A percentile compares a stretch with the other conserved stretches of the same genome.
Evolutionary conservation across 2,329 filamentous ascomycete species (phyloP).

Genomic region (Rhynchosporium agropyri): DNA sequence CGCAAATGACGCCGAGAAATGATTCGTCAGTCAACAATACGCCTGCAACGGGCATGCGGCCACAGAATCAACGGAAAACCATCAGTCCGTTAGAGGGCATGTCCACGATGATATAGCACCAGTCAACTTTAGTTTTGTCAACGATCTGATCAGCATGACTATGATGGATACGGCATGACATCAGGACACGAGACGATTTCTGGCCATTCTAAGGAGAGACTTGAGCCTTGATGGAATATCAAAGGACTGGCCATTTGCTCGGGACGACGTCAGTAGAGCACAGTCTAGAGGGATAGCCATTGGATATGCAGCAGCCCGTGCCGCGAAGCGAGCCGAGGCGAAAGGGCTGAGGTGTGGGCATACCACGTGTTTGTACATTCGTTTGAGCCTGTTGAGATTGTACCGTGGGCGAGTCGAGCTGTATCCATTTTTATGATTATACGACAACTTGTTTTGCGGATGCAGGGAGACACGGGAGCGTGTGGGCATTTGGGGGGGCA

Average conservation of each 20-base stretch:
- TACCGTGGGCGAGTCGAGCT: conserved; percentile 13
- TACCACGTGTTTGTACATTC: conserved; percentile 11
- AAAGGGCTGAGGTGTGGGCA: background rate
- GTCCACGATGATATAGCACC: conserved; percentile 51
- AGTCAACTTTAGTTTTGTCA: conserved; percentile 32
- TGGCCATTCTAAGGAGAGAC: background rate
- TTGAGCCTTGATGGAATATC: background rate
- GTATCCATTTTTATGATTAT: conserved; percentile 24
- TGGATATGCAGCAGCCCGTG: background rate
- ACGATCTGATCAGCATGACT: background rate
- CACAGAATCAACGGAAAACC: conserved; percentile 35
- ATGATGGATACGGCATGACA: background rate
- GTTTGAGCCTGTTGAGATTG: conserved; percentile 1
- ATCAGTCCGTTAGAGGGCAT: conserved; percentile 47
- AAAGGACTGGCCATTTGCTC: conserved; percentile 3
- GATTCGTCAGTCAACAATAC: conserved; percentile 43
- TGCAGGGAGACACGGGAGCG: background rate
- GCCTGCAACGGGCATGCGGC: conserved; percentile 38
- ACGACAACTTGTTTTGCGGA: conserved; percentile 14
- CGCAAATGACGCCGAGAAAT: conserved; percentile 47
- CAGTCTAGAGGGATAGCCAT: background rate
- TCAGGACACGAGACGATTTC: background rate
- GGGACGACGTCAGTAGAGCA: background rate
- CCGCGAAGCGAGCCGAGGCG: background rate
- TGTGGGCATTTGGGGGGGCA: background rate